Base-by-base conservation (phyloP, 495 filamentous ascomycete species). In the Penicillium lividum region DNA sequence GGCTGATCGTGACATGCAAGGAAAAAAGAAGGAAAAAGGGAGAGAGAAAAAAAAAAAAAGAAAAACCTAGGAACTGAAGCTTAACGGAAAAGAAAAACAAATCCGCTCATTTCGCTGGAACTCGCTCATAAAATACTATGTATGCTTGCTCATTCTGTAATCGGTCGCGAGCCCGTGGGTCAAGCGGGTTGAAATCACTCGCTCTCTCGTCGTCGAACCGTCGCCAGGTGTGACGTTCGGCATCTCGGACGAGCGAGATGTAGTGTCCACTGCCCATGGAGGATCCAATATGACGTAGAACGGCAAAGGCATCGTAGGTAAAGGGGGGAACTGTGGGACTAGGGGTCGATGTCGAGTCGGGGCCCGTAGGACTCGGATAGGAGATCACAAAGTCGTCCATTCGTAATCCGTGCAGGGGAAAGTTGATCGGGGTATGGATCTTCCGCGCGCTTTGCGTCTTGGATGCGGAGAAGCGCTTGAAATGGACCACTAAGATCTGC, bases 301-400 rank as follows among this genome's bases (percentile, higher is more conserved):
- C 87, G 0, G 80, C 88, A 65, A 90, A 91, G n/a, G 84, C 77
- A 63, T 90, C 85, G 60, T 91, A 91, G 7, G 76, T 77, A 59
- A 86, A 90, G 0, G 88, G 88, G 8, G 82, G 82, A 38, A 77
- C 85, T 44, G 83, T 86, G 27, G 83, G 73, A 1, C 63, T 59
- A 62, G 60, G 55, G 30, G 33, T 36, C n/a, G 58, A 38, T 44
- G 55, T 30, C 10, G 68, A 25, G 54, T 77, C 63, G 52, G 72
- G 34, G 30, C 67, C 48, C 0, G 64, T 53, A 28, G 73, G 51
- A 4, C 69, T 71, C 4, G 82, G 73, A 44, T 66, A 60, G 2
- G 69, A 45, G 44, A 76, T 72, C 59, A 88, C 77, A 56, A 83
- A 88, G 40, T 82, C 78, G 46, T 80, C 84, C 67, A 91, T 80